These are phyloP conservation scores for Acer saccharum DNA, from an alignment of 345 rosid species.

Conservation along the genomic window DNA sequence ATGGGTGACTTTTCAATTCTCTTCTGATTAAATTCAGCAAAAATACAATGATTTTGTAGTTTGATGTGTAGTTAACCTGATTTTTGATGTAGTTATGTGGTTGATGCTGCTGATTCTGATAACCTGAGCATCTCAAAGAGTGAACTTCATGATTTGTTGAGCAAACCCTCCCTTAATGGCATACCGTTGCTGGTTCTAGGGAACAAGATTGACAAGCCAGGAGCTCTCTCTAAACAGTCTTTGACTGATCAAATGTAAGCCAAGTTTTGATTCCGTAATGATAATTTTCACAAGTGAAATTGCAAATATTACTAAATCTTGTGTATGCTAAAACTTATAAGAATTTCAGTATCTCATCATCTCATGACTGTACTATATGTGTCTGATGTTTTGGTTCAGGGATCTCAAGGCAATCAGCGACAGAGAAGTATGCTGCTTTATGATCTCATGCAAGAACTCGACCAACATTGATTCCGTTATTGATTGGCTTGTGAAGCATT, in stretches of 20 bases:
- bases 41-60: not conserved
- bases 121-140: constrained; percentile 76
- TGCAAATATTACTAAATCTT: not conserved
- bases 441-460: constrained; percentile 96
- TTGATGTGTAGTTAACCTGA: constrained; percentile 1
- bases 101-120: constrained; percentile 92
- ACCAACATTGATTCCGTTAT: constrained; percentile 84
- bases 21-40: not conserved
- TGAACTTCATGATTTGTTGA: constrained; percentile 84
- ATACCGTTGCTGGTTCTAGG: constrained; percentile 89
- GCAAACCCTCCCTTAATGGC: constrained; percentile 75
- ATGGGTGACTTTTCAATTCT: constrained; percentile 2
- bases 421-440: constrained; percentile 90
- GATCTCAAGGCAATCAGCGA: constrained; percentile 66
- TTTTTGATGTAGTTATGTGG: constrained; percentile 59
- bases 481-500: constrained; percentile 94
- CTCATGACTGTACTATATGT: not conserved
- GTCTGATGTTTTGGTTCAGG: constrained; percentile 33
- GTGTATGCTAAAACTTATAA: not conserved
- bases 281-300: not conserved
- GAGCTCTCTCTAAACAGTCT: constrained; percentile 81
- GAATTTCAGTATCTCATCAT: not conserved
- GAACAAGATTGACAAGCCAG: constrained; percentile 89
- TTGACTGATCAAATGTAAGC: constrained; percentile 83
- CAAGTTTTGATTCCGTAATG: not conserved